A percentile compares a stretch with the other conserved stretches of the same genome.
Evolutionary conservation across 495 filamentous ascomycete species (phyloP).

Genomic region (Trichoderma gamsii): DNA sequence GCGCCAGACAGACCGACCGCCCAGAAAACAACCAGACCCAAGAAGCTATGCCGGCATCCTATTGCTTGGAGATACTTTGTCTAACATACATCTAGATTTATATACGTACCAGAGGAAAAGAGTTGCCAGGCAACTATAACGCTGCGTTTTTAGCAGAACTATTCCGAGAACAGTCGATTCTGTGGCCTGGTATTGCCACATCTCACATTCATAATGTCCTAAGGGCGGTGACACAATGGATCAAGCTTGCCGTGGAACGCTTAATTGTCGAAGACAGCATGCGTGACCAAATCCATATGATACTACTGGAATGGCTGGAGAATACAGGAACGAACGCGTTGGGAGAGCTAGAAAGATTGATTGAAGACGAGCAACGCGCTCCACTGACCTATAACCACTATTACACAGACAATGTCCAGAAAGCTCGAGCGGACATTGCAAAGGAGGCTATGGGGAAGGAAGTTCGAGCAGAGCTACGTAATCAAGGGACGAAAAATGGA

Average conservation of each 20-base stretch:
- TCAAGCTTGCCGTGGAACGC: not conserved
- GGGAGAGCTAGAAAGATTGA: conserved; percentile 19
- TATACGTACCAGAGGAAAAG: conserved; percentile 5
- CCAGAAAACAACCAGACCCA: not conserved
- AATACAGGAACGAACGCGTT: not conserved
- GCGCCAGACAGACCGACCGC: not conserved
- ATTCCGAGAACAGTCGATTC: conserved; percentile 38
- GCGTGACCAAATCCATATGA: not conserved
- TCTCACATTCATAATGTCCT: not conserved
- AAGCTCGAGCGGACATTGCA: not conserved
- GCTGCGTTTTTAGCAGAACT: conserved; percentile 37
- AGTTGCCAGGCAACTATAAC: conserved; percentile 43
- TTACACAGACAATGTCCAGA: conserved; percentile 25
- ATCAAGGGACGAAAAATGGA: not conserved
- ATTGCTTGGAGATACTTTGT: not conserved
- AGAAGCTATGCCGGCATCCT: not conserved
- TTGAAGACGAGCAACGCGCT: conserved; percentile 19
- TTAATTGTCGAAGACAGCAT: not conserved
- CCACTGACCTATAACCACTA: conserved; percentile 28
- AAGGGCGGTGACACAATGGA: not conserved
- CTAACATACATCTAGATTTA: not conserved
- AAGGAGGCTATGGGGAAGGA: not conserved
- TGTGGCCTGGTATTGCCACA: not conserved
- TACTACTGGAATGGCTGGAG: not conserved
- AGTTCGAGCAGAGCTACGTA: not conserved